Percentiles rank a stretch among this genome's conserved stretches.
These are phyloP conservation scores for Thelonectria olida DNA, from an alignment of 2,329 filamentous ascomycete species.

Conservation along the genomic window DNA sequence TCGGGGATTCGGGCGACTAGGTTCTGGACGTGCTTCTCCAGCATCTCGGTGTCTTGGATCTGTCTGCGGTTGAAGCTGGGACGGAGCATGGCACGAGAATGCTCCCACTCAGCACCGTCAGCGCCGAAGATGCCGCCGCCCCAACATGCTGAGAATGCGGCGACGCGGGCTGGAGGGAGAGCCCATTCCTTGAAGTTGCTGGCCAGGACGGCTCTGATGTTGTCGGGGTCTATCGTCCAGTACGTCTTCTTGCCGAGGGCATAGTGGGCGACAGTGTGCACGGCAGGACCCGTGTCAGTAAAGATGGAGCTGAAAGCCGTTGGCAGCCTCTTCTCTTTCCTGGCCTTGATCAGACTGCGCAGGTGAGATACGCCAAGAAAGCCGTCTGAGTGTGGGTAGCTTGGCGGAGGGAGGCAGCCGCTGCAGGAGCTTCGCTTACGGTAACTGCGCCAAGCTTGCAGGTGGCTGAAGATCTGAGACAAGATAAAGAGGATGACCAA, in stretches of 20 bases:
- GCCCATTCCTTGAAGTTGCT: slow-evolving; percentile 58
- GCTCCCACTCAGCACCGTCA: slow-evolving; percentile 53
- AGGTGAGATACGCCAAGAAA: slow-evolving; percentile 4
- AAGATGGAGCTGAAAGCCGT: slow-evolving; percentile 14
- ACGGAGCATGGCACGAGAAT: slow-evolving; percentile 47
- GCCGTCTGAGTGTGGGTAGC: slow-evolving; percentile 9
- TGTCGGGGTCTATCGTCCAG: slow-evolving; percentile 53
- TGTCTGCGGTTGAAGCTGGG: slow-evolving; percentile 40
- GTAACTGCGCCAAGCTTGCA: neutral
- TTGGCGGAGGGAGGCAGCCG: neutral
- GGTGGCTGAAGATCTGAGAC: neutral
- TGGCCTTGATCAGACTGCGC: neutral
- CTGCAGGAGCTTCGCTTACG: neutral
- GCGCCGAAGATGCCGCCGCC: slow-evolving; percentile 54
- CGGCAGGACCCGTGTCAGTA: slow-evolving; percentile 1
- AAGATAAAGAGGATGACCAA: too few relatives aligned
- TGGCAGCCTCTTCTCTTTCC: slow-evolving; percentile 3
- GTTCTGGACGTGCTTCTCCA: slow-evolving; percentile 8
- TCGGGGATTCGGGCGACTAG: neutral
- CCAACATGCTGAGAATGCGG: slow-evolving; percentile 45
- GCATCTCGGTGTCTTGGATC: slow-evolving; percentile 32
- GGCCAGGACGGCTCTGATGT: slow-evolving; percentile 60
- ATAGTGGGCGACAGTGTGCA: neutral
- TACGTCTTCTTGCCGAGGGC: slow-evolving; percentile 1
- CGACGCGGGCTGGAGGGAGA: slow-evolving; percentile 35